Percentiles rank a stretch among this genome's conserved stretches.
Evolutionary conservation across 2,329 filamentous ascomycete species (phyloP).

Genomic region (Hymenoscyphus fraxineus): DNA sequence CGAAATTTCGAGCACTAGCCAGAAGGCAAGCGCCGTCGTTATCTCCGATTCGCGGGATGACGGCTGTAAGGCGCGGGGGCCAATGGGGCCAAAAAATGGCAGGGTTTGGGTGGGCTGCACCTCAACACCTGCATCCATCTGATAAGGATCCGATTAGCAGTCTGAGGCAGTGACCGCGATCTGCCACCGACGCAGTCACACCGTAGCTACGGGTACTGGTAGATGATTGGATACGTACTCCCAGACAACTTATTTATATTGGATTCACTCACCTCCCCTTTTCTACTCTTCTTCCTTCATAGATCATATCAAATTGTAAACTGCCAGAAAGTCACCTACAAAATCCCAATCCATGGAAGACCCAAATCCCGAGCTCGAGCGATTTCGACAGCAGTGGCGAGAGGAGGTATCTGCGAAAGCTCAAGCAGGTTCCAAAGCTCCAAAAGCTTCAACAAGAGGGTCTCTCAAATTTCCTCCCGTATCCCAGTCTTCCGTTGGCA

Average conservation of each 20-base stretch:
- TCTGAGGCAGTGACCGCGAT: too few relatives aligned
- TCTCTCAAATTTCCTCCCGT: conserved; percentile 22
- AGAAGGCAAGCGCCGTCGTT: neutral
- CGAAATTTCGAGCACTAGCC: neutral
- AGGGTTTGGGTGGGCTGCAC: too few relatives aligned
- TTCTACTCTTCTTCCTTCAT: neutral
- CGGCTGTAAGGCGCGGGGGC: neutral
- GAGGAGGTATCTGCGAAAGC: conserved; percentile 52
- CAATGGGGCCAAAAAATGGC: too few relatives aligned
- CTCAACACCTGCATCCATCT: neutral
- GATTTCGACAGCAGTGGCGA: conserved; percentile 81
- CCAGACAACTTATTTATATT: neutral
- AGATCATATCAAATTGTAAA: conserved; percentile 14
- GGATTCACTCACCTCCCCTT: conserved; percentile 3
- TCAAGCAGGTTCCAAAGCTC: conserved; percentile 20
- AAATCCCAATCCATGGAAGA: conserved; percentile 35
- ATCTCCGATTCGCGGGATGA: neutral
- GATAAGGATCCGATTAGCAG: neutral
- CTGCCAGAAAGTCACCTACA: neutral
- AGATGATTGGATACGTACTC: too few relatives aligned
- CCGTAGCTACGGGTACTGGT: neutral
- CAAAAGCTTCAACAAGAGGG: conserved; percentile 17
- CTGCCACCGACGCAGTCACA: conserved; percentile 2
- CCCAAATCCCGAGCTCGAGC: conserved; percentile 71
- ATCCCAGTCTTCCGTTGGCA: conserved; percentile 17